These are phyloP conservation scores for Morella rubra DNA, from an alignment of 306 rosid species.

Conservation along the genomic window DNA sequence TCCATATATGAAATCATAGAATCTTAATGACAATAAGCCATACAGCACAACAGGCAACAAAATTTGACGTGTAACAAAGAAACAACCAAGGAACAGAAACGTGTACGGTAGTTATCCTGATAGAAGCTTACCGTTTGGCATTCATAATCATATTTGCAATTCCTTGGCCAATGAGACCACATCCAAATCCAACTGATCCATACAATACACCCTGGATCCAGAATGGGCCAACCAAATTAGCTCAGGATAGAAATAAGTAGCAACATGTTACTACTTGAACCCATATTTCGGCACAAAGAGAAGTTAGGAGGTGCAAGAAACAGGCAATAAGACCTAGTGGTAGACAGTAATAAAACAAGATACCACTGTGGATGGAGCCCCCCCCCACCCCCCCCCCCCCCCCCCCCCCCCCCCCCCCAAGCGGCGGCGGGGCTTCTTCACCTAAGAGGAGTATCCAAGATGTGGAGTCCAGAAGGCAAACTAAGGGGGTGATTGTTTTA, in stretches of 20 bases:
- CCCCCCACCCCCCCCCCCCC: background rate
- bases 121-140: conserved; percentile 65
- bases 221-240: conserved; percentile 20
- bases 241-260: conserved; percentile 2
- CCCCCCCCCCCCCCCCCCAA: background rate
- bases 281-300: conserved; percentile 14
- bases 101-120: conserved; percentile 12
- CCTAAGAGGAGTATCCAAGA: background rate
- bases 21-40: background rate
- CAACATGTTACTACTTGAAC: conserved; percentile 14
- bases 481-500: too few relatives aligned
- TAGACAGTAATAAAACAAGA: background rate
- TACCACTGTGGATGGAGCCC: background rate
- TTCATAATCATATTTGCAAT: conserved; percentile 91
- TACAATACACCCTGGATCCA: conserved; percentile 80
- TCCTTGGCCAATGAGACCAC: conserved; percentile 97
- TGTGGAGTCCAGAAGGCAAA: conserved; percentile 11
- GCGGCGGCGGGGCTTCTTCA: too few relatives aligned
- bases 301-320: conserved; percentile 10
- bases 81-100: background rate
- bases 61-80: background rate
- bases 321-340: background rate
- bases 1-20: too few relatives aligned
- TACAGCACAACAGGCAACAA: background rate
- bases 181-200: conserved; percentile 88